Evolutionary conservation across 2,329 filamentous ascomycete genomes (phyloP), one percentile per base, ranked within the genome.

Genomic region (Canariomyces notabilis): DNA sequence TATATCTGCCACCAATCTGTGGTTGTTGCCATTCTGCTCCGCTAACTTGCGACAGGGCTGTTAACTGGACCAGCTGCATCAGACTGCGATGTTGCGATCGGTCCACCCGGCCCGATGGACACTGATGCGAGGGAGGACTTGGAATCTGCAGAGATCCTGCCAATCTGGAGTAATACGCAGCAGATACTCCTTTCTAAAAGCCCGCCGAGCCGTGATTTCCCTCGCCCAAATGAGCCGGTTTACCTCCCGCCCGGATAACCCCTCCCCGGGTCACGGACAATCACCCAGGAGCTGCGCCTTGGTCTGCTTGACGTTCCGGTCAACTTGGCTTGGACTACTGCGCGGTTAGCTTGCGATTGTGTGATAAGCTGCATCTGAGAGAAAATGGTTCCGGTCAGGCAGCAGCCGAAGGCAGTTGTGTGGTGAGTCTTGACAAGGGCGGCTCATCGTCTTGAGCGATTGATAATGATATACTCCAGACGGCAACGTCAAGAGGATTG

Each of bases 181-280:
- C 19, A 38, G 40, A 42, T 22, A 41, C 21, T 21, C 38, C 37
- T 31, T 38, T 21, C 23, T 20, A 36, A 12, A 16, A n/a, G n/a
- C 26, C 16, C 44, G 23, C 32, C 19, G 31, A 43, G 23, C 32
- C 36, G 31, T 42, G 35, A 50, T 49, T 41, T 37, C 19, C 36
- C 32, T 39, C 36, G 26, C 7, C 41, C 19, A 29, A 44, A 46
- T 46, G 33, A 49, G 40, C 50, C 44, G 38, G 23, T 23, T 39
- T 45, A 39, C 42, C 44, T 52, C 42, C 45, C 51, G 44, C 34
- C 46, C 56, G 54, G 56, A 54, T 55, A 46, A 20, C 46, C 21
- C 32, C 37, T 50, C 55, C 56, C 56, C 56, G 56, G 40, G 15
- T 32, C 32, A 46, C 38, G 33, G 34, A 35, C 44, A 42, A 42